Evolutionary conservation across 2,329 filamentous ascomycete genomes (phyloP), one percentile per base, ranked within the genome.

Genomic region (Paraphaeosphaeria minitans): DNA sequence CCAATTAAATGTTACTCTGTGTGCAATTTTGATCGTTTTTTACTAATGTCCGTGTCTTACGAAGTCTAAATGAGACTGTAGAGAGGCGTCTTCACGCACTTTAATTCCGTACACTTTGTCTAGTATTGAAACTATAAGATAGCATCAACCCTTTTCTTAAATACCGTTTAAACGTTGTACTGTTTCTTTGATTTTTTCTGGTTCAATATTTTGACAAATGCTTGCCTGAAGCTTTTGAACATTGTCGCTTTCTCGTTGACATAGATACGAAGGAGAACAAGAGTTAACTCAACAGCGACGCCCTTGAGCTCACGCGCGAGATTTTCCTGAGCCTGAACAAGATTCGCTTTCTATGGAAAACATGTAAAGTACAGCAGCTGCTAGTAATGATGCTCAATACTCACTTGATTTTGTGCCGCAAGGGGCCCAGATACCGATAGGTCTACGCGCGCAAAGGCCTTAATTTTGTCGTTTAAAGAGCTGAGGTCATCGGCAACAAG

Each of bases 1-100:
- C 54, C 54, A 56, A 9, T 56, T 21, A 24, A 56, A 56, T 22
- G 54, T 56, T n/a, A 4, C 4, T 14, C 21, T 4, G 33, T 52
- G 49, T n/a, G 49, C 49, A 13, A 3, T n/a, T 27, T 27, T 43
- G 21, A 52, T 42, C 2, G 8, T 27, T 13, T 41, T 35, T 12
- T 16, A 52, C 12, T 35, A 22, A 10, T 52, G 22, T 16, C 29
- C 27, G 7, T n/a, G 24, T 19, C 9, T 19, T 3, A 21, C 4
- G 12, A 52, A 52, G 22, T 42, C 8, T 8, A 31, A 8, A 31
- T 8, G 16, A 48, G 46, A 48, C 27, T 48, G 46, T 12, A 48
- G 3, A 3, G 27, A 48, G n/a, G 46, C 46, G 14, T 48, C 46
- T 8, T 4, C 29, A 2, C 9, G 5, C 10, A 31, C 29, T 9